Evolutionary conservation across 495 filamentous ascomycete species (phyloP), one percentile per base, ranked within the genome.

Genomic region (Aspergillus taichungensis): DNA sequence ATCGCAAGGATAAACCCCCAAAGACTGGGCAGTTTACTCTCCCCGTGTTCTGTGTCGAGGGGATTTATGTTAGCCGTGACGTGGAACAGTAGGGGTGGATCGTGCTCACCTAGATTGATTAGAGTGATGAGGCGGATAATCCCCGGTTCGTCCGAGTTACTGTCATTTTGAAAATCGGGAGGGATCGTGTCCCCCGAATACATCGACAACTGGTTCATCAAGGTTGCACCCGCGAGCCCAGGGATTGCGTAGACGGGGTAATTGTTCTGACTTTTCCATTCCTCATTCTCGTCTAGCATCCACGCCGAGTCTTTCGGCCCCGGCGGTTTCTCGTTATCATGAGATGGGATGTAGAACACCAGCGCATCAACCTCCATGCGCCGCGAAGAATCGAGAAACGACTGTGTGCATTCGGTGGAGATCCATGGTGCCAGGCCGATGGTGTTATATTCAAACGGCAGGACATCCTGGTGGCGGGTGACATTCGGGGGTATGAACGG

Each of bases 371-470:
- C 63, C 10, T 75, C 72, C 29, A 77, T 77, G 5, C 57, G 42
- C 14, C 66, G 67, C 8, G 84, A 84, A 13, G 84, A 73, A 8
- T 67, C 59, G 27, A 96, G 62, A 56, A 85, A 95, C 30, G 78
- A 73, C 34, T 68, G 60, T 7, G 84, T 80, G 49, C 91, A 97
- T 13, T 76, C 62, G 2, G 62, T 66, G 35, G 70, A 82, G 30
- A 90, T 71, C 91, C 91, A 96, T n/a, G 91, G 91, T 7, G 84
- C 88, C n/a, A 95, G 63, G 13, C 80, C 90, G 34, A 95, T 77
- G n/a, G 82, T 73, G 4, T 78, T 69, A 45, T 75, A 74, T 13
- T 53, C 55, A 27, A 60, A 63, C 1, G 49, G 35, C 1, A 84
- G 81, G 3, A 95, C 75, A 54, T 92, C 78, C 40, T 70, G 60